Conservation (phyloP, 805 yeast species). For the Spathaspora hagerdaliae region DNA sequence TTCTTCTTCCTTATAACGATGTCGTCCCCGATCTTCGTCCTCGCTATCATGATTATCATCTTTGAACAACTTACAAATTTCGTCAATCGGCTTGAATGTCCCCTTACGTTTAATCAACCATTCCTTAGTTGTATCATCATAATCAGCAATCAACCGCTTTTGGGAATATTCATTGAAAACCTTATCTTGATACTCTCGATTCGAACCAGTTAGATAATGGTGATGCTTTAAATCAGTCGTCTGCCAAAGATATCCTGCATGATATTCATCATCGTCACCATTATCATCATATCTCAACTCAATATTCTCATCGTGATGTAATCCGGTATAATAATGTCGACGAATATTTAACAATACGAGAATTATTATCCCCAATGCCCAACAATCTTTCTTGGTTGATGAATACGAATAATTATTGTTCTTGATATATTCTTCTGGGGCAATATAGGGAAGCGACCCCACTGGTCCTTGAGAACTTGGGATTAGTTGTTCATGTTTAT, state of each 20-base stretch:
- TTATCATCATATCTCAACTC: constrained; percentile 3
- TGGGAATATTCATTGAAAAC: constrained; percentile 39
- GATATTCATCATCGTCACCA: constrained; percentile 10
- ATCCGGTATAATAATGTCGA: constrained; percentile 19
- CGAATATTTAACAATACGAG: constrained; percentile 26
- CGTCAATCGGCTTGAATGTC: constrained; percentile 50
- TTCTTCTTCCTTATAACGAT: constrained; percentile 1
- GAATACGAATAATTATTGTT: constrained; percentile 9
- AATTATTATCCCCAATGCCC: constrained; percentile 73
- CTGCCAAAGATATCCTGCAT: constrained; percentile 29
- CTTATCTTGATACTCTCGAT: constrained; percentile 23
- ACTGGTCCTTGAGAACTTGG: constrained; percentile 67
- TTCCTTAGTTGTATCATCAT: constrained; percentile 24
- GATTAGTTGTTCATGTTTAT: constrained; percentile 27
- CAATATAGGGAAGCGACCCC: constrained; percentile 88
- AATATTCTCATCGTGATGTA: constrained; percentile 4
- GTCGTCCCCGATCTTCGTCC: constrained; percentile 5
- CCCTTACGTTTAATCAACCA: constrained; percentile 37
- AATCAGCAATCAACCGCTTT: constrained; percentile 39
- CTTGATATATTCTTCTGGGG: constrained; percentile 76
- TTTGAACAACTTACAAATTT: constrained; percentile 22
- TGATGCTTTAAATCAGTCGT: constrained; percentile 21
- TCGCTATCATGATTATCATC: constrained; percentile 23
- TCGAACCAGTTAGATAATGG: background rate
- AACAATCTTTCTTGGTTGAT: constrained; percentile 63